Evolutionary conservation across 2,329 filamentous ascomycete species (phyloP).

Genomic region (Penicillium oxalicum): DNA sequence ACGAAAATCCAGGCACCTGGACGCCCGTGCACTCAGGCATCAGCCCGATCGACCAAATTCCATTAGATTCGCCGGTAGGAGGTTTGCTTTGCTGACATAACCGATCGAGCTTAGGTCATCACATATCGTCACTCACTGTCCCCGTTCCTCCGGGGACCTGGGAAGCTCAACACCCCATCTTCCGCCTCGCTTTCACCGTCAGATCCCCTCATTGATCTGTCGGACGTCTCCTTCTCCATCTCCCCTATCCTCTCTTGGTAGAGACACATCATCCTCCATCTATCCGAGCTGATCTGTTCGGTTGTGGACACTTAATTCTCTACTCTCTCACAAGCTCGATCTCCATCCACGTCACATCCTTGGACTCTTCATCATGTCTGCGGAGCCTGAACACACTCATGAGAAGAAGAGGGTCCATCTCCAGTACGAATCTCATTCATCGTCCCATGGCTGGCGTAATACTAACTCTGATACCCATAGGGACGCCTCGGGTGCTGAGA

Average conservation of each 20-base stretch:
- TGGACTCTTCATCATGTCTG: constrained; percentile 57
- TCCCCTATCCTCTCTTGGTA: constrained; percentile 6
- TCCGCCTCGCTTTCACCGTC: constrained; percentile 15
- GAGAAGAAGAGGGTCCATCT: constrained; percentile 80
- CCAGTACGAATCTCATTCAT: constrained; percentile 52
- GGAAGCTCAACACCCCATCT: constrained; percentile 25
- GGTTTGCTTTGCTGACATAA: constrained; percentile 22
- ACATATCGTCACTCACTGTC: constrained; percentile 32
- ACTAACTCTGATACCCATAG: constrained; percentile 49
- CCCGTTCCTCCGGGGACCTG: constrained; percentile 21
- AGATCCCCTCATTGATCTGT: constrained; percentile 15
- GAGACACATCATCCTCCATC: constrained; percentile 13
- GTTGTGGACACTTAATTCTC: constrained; percentile 17
- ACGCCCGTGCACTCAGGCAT: constrained; percentile 6
- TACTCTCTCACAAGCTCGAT: constrained; percentile 21
- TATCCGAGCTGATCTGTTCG: constrained; percentile 17
- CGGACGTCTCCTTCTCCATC: constrained; percentile 12
- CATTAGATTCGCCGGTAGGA: constrained; percentile 33
- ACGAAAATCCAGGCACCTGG: neutral
- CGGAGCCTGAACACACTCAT: constrained; percentile 56
- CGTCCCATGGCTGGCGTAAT: constrained; percentile 12
- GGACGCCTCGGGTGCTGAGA: constrained; percentile 82
- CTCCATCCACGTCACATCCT: constrained; percentile 19
- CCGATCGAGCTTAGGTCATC: constrained; percentile 28
- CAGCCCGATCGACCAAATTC: constrained; percentile 30